Base-by-base conservation (phyloP, 2,329 filamentous ascomycete species). In the Fusarium austroafricanum region DNA sequence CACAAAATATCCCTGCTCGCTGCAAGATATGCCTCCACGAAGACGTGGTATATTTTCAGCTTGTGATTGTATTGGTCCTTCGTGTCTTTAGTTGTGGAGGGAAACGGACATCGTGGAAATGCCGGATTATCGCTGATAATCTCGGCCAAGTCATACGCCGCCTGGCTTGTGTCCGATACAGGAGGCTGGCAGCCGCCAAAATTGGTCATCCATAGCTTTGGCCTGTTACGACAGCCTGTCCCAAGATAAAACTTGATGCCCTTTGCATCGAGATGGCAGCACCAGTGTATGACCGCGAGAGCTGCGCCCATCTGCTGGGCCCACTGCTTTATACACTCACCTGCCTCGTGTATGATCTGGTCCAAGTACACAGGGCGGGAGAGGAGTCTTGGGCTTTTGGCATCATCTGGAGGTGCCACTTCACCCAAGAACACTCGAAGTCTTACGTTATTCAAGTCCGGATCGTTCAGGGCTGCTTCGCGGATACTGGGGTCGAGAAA, bases 231-330 rank as follows among this genome's bases (percentile, higher is more conserved):
- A 2, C 26, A 8, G 5, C 23, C 2, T 4, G 35, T 10, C 2
- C 50, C 70, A 9, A 76, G 37, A 10, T 61, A 50, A 14, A 75
- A 75, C 21, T 72, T 56, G 37, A 75, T 61, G 3, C 72, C 74
- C 1, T 35, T 39, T 5, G 54, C 74, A 28, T 76, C 74, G 1
- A 74, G 23, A 14, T 39, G 35, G 20, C 70, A 75, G 1, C 10
- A 42, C 68, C 70, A 75, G 52, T 76, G 74, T 1, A 75, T 39
- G 6, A 75, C 63, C 1, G 72, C 74, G 6, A 76, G 57, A 4
- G 64, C 35, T 2, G 47, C 29, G 3, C 67, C 74, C 74, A 76
- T 74, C 5, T 47, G 55, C 3, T 18, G 33, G 0, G 55, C 54
- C 56, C 68, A 68, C 6, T 17, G 8, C 10, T 33, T 5, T 6